Evolutionary conservation across 495 filamentous ascomycete genomes (phyloP).

Genomic region (Aspergillus baeticus): DNA sequence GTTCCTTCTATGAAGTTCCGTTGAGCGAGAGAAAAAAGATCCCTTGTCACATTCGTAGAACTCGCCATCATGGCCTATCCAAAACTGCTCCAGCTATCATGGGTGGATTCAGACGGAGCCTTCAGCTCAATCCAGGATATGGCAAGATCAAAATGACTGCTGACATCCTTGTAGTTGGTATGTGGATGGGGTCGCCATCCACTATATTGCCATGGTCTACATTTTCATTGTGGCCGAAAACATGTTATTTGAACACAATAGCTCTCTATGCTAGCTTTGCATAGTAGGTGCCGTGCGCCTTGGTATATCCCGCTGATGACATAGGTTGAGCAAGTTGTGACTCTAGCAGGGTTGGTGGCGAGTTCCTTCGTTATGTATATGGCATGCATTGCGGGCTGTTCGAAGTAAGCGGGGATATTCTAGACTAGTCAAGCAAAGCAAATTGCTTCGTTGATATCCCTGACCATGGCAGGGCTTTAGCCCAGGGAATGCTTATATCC

Average conservation of each 20-base stretch:
- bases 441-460: not conserved
- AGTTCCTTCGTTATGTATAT: constrained; percentile 1
- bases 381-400: not conserved
- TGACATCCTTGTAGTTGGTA: constrained; percentile 13
- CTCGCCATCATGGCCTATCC: no score
- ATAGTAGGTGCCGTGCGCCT: not conserved
- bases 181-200: constrained; percentile 17
- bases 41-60: no score
- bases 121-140: constrained; percentile 12
- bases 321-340: not conserved
- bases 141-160: constrained; percentile 5
- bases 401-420: not conserved
- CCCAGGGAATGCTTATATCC: not conserved
- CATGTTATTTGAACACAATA: not conserved
- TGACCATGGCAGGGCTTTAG: not conserved
- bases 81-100: constrained; percentile 1
- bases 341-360: not conserved
- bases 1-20: no score
- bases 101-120: constrained; percentile 15
- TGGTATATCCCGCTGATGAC: not conserved
- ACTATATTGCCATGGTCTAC: constrained; percentile 19
- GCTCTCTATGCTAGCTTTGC: not conserved
- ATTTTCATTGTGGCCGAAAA: constrained; percentile 13
- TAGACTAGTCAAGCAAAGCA: not conserved
- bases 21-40: no score